These are phyloP conservation scores for Nevesoporus exiguus DNA, from an alignment of 768 basidiomycete species.

Conservation along the genomic window DNA sequence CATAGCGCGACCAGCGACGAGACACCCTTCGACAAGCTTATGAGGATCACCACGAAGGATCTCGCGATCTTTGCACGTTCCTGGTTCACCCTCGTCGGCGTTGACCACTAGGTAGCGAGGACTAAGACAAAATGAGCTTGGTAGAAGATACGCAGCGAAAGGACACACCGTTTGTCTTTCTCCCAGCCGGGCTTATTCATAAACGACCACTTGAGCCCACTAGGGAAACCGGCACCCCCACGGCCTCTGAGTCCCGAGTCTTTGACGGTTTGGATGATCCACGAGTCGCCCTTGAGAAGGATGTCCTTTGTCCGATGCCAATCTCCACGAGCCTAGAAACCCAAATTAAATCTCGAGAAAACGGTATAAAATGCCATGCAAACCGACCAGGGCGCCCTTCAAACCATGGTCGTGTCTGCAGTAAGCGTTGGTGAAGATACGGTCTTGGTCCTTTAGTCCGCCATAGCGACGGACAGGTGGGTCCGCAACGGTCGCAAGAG, in stretches of 20 bases:
- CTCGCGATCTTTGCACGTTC: constrained; percentile 98
- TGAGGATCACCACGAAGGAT: constrained; percentile 97
- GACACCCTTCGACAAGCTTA: constrained; percentile 96
- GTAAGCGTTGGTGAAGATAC: constrained; percentile 91
- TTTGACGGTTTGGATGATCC: constrained; percentile 96
- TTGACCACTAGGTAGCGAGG: constrained; percentile 97
- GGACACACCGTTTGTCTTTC: constrained; percentile 73
- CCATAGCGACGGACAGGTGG: constrained; percentile 91
- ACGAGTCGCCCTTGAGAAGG: constrained; percentile 88
- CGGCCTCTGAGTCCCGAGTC: constrained; percentile 94
- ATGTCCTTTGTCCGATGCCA: constrained; percentile 99
- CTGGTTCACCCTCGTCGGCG: constrained; percentile 97
- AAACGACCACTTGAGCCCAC: constrained; percentile 95
- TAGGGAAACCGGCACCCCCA: constrained; percentile 96
- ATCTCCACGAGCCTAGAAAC: constrained; percentile 78
- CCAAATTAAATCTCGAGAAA: neutral
- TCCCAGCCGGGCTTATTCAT: constrained; percentile 99
- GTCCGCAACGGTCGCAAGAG: constrained; percentile 71
- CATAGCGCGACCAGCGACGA: constrained; percentile 96
- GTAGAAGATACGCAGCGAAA: neutral
- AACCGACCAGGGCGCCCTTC: constrained; percentile 80
- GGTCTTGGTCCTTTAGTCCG: constrained; percentile 90
- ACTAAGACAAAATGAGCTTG: constrained; percentile 37
- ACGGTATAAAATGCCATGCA: neutral
- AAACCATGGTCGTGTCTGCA: constrained; percentile 87